Evolutionary conservation across 768 basidiomycete genomes (phyloP).

Genomic region (Nevesoporus exiguus): DNA sequence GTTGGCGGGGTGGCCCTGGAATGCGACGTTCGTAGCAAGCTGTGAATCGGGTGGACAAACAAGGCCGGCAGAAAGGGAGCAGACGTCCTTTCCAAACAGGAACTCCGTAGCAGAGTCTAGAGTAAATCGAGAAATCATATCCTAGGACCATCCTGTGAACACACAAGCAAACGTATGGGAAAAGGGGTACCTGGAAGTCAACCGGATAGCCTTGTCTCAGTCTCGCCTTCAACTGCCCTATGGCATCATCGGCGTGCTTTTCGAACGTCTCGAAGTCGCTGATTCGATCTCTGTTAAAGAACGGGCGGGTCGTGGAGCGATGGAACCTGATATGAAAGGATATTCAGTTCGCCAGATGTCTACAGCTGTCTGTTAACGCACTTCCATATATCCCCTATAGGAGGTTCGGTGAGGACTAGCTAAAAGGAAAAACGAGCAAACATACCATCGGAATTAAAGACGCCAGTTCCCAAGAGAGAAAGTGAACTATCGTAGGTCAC

Average conservation of each 20-base stretch:
- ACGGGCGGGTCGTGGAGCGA: conserved; percentile 57
- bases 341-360: neutral
- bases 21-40: conserved; percentile 5
- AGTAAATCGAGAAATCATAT: conserved; percentile 54
- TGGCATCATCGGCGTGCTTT: conserved; percentile 45
- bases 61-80: conserved; percentile 44
- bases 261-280: conserved; percentile 55
- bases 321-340: conserved; percentile 42
- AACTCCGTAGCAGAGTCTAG: conserved; percentile 60
- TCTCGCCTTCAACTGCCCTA: conserved; percentile 43
- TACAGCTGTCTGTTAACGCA: conserved; percentile 18
- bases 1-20: conserved; percentile 34
- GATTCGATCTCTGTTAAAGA: conserved; percentile 54
- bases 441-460: conserved; percentile 57
- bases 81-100: conserved; percentile 50
- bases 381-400: conserved; percentile 57
- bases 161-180: neutral
- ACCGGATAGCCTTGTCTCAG: conserved; percentile 46
- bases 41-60: conserved; percentile 41
- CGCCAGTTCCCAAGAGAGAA: conserved; percentile 51
- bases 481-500: conserved; percentile 8
- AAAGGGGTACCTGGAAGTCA: conserved; percentile 48
- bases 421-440: neutral
- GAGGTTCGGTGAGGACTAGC: neutral
- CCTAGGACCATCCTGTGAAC: conserved; percentile 30